Conservation (phyloP, 2,329 filamentous ascomycete species). For the Incumbomyces delicatus region DNA sequence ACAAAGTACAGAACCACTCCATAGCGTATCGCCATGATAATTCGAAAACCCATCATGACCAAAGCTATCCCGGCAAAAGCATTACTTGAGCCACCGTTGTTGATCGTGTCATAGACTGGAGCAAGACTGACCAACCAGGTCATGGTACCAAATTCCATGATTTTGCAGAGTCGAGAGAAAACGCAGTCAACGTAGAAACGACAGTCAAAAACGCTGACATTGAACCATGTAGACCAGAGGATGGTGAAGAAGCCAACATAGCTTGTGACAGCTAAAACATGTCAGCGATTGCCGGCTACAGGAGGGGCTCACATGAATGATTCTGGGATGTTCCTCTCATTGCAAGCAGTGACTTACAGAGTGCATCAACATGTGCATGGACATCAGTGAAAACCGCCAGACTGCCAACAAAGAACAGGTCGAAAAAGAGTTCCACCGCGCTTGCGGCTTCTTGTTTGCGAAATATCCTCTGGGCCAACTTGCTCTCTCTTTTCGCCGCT, state of each 20-base stretch:
- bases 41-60: constrained; percentile 42
- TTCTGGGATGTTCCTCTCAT: too few relatives aligned
- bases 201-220: constrained; percentile 54
- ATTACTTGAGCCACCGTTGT: constrained; percentile 34
- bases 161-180: constrained; percentile 51
- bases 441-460: not conserved
- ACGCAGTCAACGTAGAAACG: constrained; percentile 56
- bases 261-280: not conserved
- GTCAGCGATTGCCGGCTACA: not conserved
- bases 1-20: constrained; percentile 20
- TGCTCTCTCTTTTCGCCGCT: not conserved
- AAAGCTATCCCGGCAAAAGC: constrained; percentile 35
- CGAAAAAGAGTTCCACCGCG: not conserved
- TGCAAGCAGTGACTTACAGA: constrained; percentile 15
- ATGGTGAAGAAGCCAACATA: constrained; percentile 40
- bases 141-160: constrained; percentile 54
- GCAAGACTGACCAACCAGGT: constrained; percentile 55
- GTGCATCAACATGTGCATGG: constrained; percentile 41
- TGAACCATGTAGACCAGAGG: constrained; percentile 59
- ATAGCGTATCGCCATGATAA: constrained; percentile 49
- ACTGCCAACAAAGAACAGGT: constrained; percentile 52
- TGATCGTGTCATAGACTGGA: constrained; percentile 32
- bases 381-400: constrained; percentile 50
- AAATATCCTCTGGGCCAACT: not conserved
- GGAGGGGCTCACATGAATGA: too few relatives aligned